Evolutionary conservation across 805 yeast species (phyloP).

Genomic region (Barnettozyma populi): DNA sequence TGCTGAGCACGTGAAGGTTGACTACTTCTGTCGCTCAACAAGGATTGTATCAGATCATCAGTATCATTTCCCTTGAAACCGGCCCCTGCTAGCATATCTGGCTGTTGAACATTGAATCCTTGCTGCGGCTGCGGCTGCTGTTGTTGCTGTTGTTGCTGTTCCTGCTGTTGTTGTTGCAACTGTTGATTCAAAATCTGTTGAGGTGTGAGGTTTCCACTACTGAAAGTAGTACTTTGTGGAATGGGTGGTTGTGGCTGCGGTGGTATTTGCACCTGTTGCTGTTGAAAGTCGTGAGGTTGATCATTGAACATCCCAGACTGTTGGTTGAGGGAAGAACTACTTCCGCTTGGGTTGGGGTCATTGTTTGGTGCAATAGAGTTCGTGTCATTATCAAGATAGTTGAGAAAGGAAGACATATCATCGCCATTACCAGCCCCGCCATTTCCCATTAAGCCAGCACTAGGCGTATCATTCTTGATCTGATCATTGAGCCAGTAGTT

Average conservation of each 20-base stretch:
- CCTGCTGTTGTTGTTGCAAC: conserved; percentile 13
- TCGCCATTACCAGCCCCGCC: conserved; percentile 15
- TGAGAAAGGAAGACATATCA: conserved; percentile 42
- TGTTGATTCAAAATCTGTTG: conserved; percentile 18
- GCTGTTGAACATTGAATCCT: conserved; percentile 24
- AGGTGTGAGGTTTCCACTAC: conserved; percentile 14
- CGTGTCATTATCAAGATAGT: conserved; percentile 38
- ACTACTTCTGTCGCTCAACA: conserved; percentile 28
- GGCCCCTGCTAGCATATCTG: conserved; percentile 1
- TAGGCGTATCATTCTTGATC: conserved; percentile 22
- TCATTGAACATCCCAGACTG: conserved; percentile 4
- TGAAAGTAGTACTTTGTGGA: conserved; percentile 1
- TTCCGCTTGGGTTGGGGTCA: neutral
- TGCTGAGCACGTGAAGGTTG: conserved; percentile 11
- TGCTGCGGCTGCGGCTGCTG: conserved; percentile 13
- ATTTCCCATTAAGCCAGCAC: conserved; percentile 13
- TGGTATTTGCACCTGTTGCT: conserved; percentile 4
- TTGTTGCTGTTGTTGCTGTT: conserved; percentile 14
- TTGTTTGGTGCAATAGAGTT: conserved; percentile 1
- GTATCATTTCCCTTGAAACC: conserved; percentile 15
- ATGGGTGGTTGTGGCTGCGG: conserved; percentile 22
- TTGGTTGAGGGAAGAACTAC: conserved; percentile 1
- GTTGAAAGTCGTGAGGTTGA: conserved; percentile 2
- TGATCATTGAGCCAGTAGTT: conserved; percentile 26
- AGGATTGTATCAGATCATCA: conserved; percentile 19